Evolutionary conservation across 768 basidiomycete species (phyloP).

Genomic region (Austroboletus eburneus): DNA sequence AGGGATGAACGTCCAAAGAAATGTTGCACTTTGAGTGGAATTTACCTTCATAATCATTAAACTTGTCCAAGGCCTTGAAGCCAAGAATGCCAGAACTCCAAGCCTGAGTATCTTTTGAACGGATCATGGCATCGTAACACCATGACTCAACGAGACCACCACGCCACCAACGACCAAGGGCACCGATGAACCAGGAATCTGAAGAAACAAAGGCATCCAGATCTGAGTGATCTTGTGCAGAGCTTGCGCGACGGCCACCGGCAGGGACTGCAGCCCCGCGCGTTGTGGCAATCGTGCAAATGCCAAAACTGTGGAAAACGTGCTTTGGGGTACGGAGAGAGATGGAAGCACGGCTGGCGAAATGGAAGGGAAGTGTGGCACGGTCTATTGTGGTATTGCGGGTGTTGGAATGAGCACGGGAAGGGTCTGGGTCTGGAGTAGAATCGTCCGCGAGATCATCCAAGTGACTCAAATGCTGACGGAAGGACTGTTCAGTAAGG

Average conservation of each 20-base stretch:
- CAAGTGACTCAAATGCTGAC: conserved; percentile 85
- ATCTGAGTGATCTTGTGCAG: conserved; percentile 22
- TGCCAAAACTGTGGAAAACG: conserved; percentile 78
- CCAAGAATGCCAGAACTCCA: conserved; percentile 76
- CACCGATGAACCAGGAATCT: conserved; percentile 87
- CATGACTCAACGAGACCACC: conserved; percentile 79
- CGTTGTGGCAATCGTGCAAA: conserved; percentile 75
- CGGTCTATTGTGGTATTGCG: conserved; percentile 19
- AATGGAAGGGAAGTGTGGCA: conserved; percentile 55
- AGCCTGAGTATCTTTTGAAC: conserved; percentile 65
- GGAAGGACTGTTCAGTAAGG: conserved; percentile 96
- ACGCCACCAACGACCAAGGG: conserved; percentile 89
- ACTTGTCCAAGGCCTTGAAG: conserved; percentile 67
- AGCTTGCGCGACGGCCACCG: conserved; percentile 54
- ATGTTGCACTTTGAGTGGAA: conserved; percentile 1
- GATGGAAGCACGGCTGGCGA: conserved; percentile 89
- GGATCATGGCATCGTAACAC: conserved; percentile 65
- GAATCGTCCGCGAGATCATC: conserved; percentile 62
- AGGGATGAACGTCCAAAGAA: conserved; percentile 1
- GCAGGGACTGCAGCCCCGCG: conserved; percentile 35
- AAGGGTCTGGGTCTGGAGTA: conserved; percentile 29
- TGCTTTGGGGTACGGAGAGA: conserved; percentile 90
- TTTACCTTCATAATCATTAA: conserved; percentile 65
- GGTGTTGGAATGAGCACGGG: conserved; percentile 24
- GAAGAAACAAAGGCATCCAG: conserved; percentile 50